Base-by-base conservation (phyloP, 352 stramenopile species). In the Globisporangium solare region DNA sequence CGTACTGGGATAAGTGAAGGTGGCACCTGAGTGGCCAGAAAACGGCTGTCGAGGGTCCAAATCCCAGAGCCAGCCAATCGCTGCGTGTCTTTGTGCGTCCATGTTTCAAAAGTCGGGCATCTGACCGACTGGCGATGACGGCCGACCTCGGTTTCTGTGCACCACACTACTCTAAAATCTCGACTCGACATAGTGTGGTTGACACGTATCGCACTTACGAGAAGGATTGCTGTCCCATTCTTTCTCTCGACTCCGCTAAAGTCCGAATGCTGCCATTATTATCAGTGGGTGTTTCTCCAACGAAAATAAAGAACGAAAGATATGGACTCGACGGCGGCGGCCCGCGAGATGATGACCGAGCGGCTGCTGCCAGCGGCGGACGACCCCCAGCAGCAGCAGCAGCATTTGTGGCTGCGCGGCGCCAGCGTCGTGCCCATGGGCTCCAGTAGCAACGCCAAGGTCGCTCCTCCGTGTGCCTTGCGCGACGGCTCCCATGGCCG, bases 321-420 rank as follows among this genome's bases (percentile, higher is more conserved):
- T 51, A 54, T 63, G 45, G 67, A 76, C 56, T 22, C 46, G 12
- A 18, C 18, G 18, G 21, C 21, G 22, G 39, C 43, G 53, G 51
- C 53, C 31, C 42, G 53, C 43, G 43, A 15, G 17, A 35, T 12
- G 14, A 61, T 81, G 50, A 72, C 61, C 6, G 73, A 79, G 61
- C 71, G 67, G 32, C 60, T 82, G 12, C 60, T 82, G 51, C 60
- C 73, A 15, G 32, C 18, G 14, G 32, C 18, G 14, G 22, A 32
- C 13, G 56, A 52, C 40, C 48, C 56, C 18, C 56, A 62, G 48
- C 56, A 62, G n/a, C 48, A 52, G 15, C 56, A 62, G 48, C 56
- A 62, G n/a, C 48, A 52, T 6, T 31, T 4, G 10, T 62, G 56
- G 60, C 63, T 20, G 10, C 50, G 22, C 27, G 41, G 67, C 64